Evolutionary conservation across 1,284 basidiomycete species (phyloP), one percentile per base, ranked within the genome.

Genomic region (Coniferiporia weirii): DNA sequence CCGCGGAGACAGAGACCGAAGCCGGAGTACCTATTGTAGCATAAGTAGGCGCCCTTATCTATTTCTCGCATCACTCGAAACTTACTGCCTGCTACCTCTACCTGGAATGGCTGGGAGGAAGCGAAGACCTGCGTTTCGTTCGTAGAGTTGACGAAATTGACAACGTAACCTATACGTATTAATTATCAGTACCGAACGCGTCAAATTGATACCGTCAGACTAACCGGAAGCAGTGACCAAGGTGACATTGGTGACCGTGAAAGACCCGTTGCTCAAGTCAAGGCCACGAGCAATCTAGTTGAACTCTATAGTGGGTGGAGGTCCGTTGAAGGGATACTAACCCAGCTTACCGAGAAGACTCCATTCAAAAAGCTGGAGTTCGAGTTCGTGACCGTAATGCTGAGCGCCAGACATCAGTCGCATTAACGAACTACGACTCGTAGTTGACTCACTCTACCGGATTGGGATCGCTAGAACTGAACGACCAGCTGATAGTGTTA

Each of bases 61-160:
- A 6, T 13, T 8, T 32, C 9, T 13, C 19, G 35, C 2, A 46
- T 44, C 19, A 12, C 10, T 46, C 13, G 19, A 17, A 19, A 71
- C 74, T 61, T 63, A 75, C 75, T 74, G 56, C 74, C 74, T 22
- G 69, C 52, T 13, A 71, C 62, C 64, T 65, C 71, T 45, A 76
- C 72, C 22, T 72, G 68, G 70, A 82, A 81, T 19, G 67, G 55
- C 35, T 72, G 62, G 63, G 74, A 75, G 43, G 66, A 70, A 7
- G 79, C 79, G 58, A 72, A 76, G 35, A 79, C 67, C 57, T 78
- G 71, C 9, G 66, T 63, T 47, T 62, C 51, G 69, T 80, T 77
- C 43, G 68, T 66, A 15, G 75, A 71, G 68, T 78, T 79, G 56
- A 77, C 72, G 57, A 81, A 76, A 59, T 69, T 66, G 40, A 82